Evolutionary conservation across 2,329 filamentous ascomycete genomes (phyloP).

Genomic region (Neofusicoccum parvum): DNA sequence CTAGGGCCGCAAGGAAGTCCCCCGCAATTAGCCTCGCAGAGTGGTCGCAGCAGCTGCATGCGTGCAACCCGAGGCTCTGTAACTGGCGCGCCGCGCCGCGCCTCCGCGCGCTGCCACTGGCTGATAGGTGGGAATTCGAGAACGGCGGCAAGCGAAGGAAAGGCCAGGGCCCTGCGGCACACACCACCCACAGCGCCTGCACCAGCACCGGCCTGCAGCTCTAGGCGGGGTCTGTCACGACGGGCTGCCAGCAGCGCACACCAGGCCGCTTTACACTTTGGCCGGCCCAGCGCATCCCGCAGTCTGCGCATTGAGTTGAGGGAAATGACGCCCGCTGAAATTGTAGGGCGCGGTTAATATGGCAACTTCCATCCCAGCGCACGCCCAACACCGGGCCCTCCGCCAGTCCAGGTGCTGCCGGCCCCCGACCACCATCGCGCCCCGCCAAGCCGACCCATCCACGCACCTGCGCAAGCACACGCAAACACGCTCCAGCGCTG

Average conservation of each 20-base stretch:
- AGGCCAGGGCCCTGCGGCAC: background rate
- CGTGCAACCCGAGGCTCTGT: slow-evolving; percentile 11
- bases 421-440: background rate
- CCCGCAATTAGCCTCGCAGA: slow-evolving; percentile 3
- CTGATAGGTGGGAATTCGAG: slow-evolving; percentile 7
- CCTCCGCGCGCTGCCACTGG: slow-evolving; percentile 5
- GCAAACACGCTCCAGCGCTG: background rate
- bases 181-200: background rate
- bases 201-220: background rate
- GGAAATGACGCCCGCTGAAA: slow-evolving; percentile 5
- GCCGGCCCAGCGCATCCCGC: background rate
- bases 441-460: slow-evolving; percentile 10
- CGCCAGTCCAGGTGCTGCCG: background rate
- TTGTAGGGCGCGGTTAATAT: slow-evolving; percentile 10
- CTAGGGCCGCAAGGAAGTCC: slow-evolving; percentile 12
- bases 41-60: slow-evolving; percentile 2
- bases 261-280: background rate
- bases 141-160: background rate
- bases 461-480: background rate
- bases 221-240: background rate
- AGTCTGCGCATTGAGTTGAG: background rate
- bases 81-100: slow-evolving; percentile 6
- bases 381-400: background rate
- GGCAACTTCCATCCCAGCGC: background rate
- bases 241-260: background rate